Evolutionary conservation across 2,329 filamentous ascomycete genomes (phyloP).

Genomic region (Microsporum audouinii): DNA sequence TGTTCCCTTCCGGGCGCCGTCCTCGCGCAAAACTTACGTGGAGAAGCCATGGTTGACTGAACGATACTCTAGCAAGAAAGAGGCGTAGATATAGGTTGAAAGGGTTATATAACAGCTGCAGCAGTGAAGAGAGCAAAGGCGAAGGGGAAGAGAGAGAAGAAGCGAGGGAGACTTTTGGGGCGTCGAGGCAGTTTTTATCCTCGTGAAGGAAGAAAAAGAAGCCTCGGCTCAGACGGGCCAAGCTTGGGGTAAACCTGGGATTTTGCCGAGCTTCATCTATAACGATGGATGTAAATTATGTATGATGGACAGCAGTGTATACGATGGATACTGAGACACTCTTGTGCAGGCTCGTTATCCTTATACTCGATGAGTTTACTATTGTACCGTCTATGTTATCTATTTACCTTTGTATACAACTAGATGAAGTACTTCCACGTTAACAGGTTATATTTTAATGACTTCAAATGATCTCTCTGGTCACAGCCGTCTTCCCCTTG

Average conservation of each 20-base stretch:
- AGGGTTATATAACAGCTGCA: not conserved
- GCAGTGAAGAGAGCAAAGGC: not conserved
- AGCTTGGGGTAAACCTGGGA: not conserved
- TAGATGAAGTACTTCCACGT: too few species aligned
- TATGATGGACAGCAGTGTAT: too few species aligned
- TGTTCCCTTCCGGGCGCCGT: constrained; percentile 8
- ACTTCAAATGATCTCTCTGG: too few species aligned
- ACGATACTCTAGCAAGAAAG: not conserved
- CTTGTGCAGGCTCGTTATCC: too few species aligned
- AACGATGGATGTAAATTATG: too few species aligned
- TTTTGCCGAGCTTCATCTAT: not conserved
- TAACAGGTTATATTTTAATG: too few species aligned
- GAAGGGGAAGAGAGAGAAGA: not conserved
- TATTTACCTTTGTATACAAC: too few species aligned
- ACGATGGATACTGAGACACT: too few species aligned
- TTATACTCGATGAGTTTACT: too few species aligned
- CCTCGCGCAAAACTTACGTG: constrained; percentile 49
- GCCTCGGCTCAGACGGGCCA: not conserved
- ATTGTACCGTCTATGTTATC: too few species aligned
- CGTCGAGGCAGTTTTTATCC: not conserved
- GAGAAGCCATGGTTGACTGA: constrained; percentile 54
- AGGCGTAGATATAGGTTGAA: not conserved
- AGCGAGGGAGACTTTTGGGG: not conserved
- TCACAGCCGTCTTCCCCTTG: too few species aligned
- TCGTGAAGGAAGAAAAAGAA: not conserved